These are phyloP conservation scores for Solanum hybrid DNA, from an alignment of 305 asterid species.

Conservation along the genomic window DNA sequence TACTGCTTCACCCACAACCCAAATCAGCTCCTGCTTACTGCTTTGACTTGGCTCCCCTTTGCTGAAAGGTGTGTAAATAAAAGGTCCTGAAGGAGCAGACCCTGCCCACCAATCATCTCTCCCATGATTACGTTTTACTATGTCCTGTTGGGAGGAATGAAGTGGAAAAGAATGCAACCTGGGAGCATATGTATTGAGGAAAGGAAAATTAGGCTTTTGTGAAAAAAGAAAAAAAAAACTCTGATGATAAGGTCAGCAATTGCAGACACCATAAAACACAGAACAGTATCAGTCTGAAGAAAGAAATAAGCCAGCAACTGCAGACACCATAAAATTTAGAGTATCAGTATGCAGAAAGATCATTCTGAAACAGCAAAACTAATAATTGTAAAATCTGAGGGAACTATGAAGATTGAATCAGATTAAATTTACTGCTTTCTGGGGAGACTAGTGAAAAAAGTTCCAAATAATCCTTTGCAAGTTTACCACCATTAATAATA, in stretches of 20 bases:
- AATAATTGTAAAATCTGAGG: neutral
- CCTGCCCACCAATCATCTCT: slow-evolving; percentile 99
- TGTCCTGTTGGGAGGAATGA: slow-evolving; percentile 84
- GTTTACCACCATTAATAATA: neutral
- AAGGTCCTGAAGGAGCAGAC: slow-evolving; percentile 96
- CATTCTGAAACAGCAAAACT: neutral
- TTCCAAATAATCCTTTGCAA: neutral
- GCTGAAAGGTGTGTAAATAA: slow-evolving; percentile 97
- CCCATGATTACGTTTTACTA: slow-evolving; percentile 64
- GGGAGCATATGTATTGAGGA: slow-evolving; percentile 13
- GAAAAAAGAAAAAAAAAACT: neutral
- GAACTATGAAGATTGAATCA: neutral
- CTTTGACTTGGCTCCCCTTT: slow-evolving; percentile 68
- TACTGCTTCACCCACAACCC: slow-evolving; percentile 96
- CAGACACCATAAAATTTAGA: neutral
- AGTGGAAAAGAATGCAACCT: slow-evolving; percentile 95
- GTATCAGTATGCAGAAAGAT: neutral
- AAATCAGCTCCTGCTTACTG: slow-evolving; percentile 73
- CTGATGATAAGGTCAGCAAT: slow-evolving; percentile 3
- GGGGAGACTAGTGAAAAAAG: neutral
- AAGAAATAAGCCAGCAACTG: neutral
- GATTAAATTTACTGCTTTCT: neutral
- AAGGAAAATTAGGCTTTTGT: slow-evolving; percentile 2
- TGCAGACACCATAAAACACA: neutral
- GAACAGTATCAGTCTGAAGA: neutral